A percentile compares a stretch with the other conserved stretches of the same genome.
phyloP scores from a whole-genome alignment of 768 basidiomycete species.

The Mycena vulgaris region DNA sequence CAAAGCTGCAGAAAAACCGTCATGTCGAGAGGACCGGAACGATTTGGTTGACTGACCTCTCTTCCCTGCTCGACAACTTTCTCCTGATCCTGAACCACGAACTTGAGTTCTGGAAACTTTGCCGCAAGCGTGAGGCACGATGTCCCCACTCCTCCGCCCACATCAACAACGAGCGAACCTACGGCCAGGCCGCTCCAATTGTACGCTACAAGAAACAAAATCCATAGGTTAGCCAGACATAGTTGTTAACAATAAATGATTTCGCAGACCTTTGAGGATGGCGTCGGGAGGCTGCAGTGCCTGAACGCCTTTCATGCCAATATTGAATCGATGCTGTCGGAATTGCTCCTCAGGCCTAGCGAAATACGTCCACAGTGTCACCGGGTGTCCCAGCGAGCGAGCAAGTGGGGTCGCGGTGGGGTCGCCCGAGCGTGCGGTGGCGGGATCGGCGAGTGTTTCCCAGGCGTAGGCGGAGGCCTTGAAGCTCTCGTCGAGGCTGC shows the following conservation, averaged over 20 bases:
- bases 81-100: constrained; percentile 76
- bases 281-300: constrained; percentile 44
- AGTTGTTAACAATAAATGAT: no score
- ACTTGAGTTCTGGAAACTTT: constrained; percentile 56
- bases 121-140: constrained; percentile 52
- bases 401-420: constrained; percentile 43
- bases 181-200: constrained; percentile 68
- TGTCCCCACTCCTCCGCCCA: constrained; percentile 79
- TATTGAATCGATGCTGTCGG: constrained; percentile 45
- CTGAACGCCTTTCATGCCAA: constrained; percentile 49
- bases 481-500: constrained; percentile 48
- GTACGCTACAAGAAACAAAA: no score
- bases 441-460: constrained; percentile 50
- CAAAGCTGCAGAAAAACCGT: constrained; percentile 9
- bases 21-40: no score
- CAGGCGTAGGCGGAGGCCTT: constrained; percentile 50
- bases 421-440: constrained; percentile 43
- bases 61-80: constrained; percentile 68
- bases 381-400: constrained; percentile 41
- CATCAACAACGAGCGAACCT: constrained; percentile 73
- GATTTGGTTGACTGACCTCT: constrained; percentile 54
- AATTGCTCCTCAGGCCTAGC: constrained; percentile 41
- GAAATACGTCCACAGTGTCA: constrained; percentile 46
- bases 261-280: constrained; percentile 30
- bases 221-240: no score